Conservation (phyloP, 495 filamentous ascomycete genomes). For the Penicillium odoratum region DNA sequence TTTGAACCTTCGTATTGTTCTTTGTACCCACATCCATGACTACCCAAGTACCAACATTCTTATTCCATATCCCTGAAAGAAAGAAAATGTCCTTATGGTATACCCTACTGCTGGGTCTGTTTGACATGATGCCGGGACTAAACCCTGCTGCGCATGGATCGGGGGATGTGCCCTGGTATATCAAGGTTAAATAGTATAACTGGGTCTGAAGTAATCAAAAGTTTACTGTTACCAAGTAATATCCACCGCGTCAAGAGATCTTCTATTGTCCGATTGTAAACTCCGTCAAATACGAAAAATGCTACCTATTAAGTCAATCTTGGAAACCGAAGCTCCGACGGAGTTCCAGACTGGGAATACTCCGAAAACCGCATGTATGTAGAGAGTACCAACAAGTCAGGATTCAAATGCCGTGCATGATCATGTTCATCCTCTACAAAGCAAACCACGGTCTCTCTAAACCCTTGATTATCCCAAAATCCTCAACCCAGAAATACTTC, state of each 20-base stretch:
- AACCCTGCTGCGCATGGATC: not conserved
- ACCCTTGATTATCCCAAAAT: not conserved
- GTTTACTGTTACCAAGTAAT: not conserved
- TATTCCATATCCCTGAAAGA: not conserved
- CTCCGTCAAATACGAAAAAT: too few species aligned
- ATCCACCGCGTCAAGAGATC: not conserved
- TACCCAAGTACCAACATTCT: not conserved
- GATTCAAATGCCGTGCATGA: not conserved
- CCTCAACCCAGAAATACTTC: not conserved
- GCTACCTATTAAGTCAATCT: too few species aligned
- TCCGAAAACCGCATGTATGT: not conserved
- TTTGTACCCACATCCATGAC: not conserved
- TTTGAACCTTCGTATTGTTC: not conserved
- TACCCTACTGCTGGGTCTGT: not conserved
- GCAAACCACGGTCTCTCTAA: not conserved
- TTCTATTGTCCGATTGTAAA: not conserved
- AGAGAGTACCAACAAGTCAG: not conserved
- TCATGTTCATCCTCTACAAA: not conserved
- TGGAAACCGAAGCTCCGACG: not conserved
- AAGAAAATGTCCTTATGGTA: not conserved
- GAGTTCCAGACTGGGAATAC: not conserved
- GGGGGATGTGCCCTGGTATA: not conserved
- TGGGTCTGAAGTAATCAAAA: not conserved
- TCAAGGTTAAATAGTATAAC: not conserved
- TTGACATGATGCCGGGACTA: not conserved